Evolutionary conservation across 257 asterid species (phyloP), one percentile per base, ranked within the genome.

Genomic region (Rhazya stricta): DNA sequence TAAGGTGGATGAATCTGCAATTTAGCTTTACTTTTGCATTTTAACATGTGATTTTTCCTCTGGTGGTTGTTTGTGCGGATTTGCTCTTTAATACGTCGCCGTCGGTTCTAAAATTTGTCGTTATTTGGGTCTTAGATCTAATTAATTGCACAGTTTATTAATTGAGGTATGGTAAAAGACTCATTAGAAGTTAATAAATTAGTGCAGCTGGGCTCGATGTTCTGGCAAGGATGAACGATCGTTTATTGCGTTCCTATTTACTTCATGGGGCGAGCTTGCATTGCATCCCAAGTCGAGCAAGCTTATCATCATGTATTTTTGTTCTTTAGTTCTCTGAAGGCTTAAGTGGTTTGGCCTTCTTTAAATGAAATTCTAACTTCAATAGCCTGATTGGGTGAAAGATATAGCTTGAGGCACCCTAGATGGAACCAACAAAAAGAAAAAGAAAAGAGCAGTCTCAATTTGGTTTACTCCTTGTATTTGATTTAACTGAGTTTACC

Each of bases 71-170:
- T 54, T 23, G 3, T 37, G 27, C n/a, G 53, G 7, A 73, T 58
- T 37, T 67, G 9, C 19, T 74, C 15, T 11, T 19, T 62, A 9
- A 19, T 30, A 13, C 32, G 3, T 46, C 1, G 21, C 30, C 32
- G 37, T 45, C 60, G 67, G 42, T 71, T 61, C 12, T 29, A 27
- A 57, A 27, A 21, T 37, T 32, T 37, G 42, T 60, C 7, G 48
- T 6, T 60, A 63, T 46, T 70, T 37, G 30, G 56, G 76, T 25
- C 23, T 77, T 70, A 61, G 80, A 77, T 77, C 80, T 77, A 77
- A 51, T 71, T 61, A 5, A 27, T 9, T 46, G 23, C 16, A 11
- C 16, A 19, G 13, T 41, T 60, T 42, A 34, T n/a, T 77, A 34
- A 19, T 21, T n/a, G 11, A 36, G 57, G 29, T 50, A 4, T 13